A percentile compares a stretch with the other conserved stretches of the same genome.
Conservation (phyloP, 2,329 filamentous ascomycete genomes). For the Sporothrix sp. region DNA sequence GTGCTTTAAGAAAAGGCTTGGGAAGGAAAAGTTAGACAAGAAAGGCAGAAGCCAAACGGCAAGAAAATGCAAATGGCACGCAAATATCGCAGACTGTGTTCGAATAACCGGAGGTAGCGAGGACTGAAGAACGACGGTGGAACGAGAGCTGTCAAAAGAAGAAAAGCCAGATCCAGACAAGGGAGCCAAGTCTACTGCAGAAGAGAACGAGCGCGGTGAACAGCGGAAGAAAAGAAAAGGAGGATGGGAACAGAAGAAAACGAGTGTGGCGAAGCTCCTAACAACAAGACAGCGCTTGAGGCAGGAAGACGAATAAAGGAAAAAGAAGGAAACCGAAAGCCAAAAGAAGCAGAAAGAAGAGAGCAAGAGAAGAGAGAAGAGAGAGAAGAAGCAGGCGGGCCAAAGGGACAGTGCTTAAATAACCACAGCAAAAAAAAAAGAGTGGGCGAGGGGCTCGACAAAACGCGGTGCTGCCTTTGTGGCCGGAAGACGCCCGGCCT, state of each 20-base stretch:
- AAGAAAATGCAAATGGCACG: not conserved
- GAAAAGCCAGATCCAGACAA: no score
- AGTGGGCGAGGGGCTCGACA: not conserved
- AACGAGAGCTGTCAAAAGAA: no score
- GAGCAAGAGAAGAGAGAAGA: not conserved
- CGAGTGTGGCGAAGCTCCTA: not conserved
- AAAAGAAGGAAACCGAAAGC: not conserved
- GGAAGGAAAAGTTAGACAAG: not conserved
- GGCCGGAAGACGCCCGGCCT: no score
- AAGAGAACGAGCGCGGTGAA: not conserved
- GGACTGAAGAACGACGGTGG: no score
- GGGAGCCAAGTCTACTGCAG: not conserved
- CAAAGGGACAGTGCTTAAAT: not conserved
- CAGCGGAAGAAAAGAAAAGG: not conserved
- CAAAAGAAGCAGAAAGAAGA: not conserved
- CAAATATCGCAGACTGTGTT: no score
- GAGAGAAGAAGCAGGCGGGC: not conserved
- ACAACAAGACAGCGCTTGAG: not conserved
- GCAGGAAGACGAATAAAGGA: not conserved
- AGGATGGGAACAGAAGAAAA: no score
- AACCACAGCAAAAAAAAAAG: not conserved
- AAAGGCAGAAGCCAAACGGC: not conserved
- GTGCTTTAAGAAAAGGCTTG: not conserved
- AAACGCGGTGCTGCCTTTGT: no score
- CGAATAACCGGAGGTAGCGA: no score